phyloP scores from a whole-genome alignment of 1,284 basidiomycete genomes.

The Anthracocystis panici-leucophaei region DNA sequence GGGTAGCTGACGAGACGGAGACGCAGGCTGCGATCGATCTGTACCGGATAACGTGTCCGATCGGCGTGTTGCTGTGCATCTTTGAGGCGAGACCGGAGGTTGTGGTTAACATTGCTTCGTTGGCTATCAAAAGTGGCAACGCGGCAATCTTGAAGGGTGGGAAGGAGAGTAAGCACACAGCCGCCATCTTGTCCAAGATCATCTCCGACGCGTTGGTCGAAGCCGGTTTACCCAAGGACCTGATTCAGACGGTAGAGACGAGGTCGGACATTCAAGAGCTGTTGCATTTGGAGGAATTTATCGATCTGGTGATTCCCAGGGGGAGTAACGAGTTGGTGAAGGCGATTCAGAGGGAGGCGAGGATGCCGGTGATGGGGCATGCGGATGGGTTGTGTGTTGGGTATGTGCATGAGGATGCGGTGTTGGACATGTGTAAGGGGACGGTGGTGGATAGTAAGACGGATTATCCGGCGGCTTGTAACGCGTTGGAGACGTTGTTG shows the following conservation, averaged over 20 bases:
- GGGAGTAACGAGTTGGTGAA: slow-evolving; percentile 91
- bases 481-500: slow-evolving; percentile 89
- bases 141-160: slow-evolving; percentile 68
- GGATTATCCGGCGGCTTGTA: slow-evolving; percentile 96
- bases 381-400: slow-evolving; percentile 94
- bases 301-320: slow-evolving; percentile 95
- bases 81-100: slow-evolving; percentile 99
- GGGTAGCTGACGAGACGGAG: slow-evolving; percentile 75
- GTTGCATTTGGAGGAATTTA: slow-evolving; percentile 87
- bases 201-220: slow-evolving; percentile 82
- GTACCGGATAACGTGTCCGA: slow-evolving; percentile 94
- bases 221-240: slow-evolving; percentile 77
- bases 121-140: slow-evolving; percentile 95
- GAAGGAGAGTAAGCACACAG: slow-evolving; percentile 60
- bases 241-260: slow-evolving; percentile 92
- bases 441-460: slow-evolving; percentile 93
- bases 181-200: slow-evolving; percentile 67
- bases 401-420: slow-evolving; percentile 86
- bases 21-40: slow-evolving; percentile 80
- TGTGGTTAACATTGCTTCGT: slow-evolving; percentile 93
- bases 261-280: slow-evolving; percentile 90
- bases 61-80: slow-evolving; percentile 95
- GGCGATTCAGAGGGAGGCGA: slow-evolving; percentile 87
- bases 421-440: slow-evolving; percentile 81
- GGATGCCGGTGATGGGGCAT: slow-evolving; percentile 98